Evolutionary conservation across 2,329 filamentous ascomycete genomes (phyloP).

Genomic region (Seiridium cupressi): DNA sequence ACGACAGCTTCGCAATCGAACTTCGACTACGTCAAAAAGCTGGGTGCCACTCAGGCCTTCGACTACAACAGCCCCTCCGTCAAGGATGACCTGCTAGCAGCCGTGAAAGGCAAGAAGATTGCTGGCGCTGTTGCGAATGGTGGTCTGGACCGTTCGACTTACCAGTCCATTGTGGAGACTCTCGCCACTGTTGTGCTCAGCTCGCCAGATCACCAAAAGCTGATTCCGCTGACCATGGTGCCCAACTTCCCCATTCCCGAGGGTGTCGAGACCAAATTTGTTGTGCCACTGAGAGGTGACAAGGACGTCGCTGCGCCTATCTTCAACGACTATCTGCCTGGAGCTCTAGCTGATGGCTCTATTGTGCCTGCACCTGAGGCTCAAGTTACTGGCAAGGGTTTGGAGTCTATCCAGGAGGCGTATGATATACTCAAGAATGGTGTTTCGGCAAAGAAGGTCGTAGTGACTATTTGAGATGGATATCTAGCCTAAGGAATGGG

Average conservation of each 20-base stretch:
- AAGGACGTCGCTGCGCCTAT: neutral
- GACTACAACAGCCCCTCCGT: slow-evolving; percentile 33
- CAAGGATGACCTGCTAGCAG: slow-evolving; percentile 22
- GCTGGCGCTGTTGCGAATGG: neutral
- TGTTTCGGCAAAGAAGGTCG: slow-evolving; percentile 40
- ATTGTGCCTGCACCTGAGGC: slow-evolving; percentile 37
- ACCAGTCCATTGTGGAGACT: neutral
- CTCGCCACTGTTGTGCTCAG: neutral
- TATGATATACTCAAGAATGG: slow-evolving; percentile 34
- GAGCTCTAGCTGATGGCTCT: slow-evolving; percentile 33
- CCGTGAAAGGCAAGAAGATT: slow-evolving; percentile 7
- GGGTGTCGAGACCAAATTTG: neutral
- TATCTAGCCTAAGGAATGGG: neutral
- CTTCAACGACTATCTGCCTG: slow-evolving; percentile 36
- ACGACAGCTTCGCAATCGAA: slow-evolving; percentile 33
- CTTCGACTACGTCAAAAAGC: slow-evolving; percentile 29
- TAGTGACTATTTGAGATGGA: slow-evolving; percentile 21
- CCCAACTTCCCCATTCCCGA: neutral
- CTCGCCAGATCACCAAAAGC: neutral
- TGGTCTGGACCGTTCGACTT: neutral
- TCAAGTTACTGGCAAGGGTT: slow-evolving; percentile 35
- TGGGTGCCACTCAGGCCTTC: slow-evolving; percentile 36
- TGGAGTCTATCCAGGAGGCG: slow-evolving; percentile 39
- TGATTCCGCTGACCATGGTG: slow-evolving; percentile 18
- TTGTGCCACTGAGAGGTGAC: neutral